Evolutionary conservation across 805 yeast species (phyloP).

Genomic region (Ogataea naganishii): DNA sequence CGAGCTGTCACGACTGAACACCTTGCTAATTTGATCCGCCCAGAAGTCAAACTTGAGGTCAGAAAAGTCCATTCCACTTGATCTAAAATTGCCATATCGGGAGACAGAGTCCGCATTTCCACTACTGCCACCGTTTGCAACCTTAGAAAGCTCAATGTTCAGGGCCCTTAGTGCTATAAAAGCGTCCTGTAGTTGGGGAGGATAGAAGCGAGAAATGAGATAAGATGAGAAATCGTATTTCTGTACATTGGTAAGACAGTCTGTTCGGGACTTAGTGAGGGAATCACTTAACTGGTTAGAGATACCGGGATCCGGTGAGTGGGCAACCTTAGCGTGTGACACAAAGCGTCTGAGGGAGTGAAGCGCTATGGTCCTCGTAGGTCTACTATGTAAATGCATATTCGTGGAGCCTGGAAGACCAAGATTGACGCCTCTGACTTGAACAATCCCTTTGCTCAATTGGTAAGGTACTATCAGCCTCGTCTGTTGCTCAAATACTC

Average conservation of each 20-base stretch:
- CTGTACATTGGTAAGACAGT: slow-evolving; percentile 36
- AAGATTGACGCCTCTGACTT: too few species aligned
- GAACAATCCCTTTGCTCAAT: too few species aligned
- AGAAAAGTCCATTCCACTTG: slow-evolving; percentile 24
- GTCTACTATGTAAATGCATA: too few species aligned
- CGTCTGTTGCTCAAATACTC: too few species aligned
- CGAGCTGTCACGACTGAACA: slow-evolving; percentile 21
- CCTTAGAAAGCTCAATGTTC: slow-evolving; percentile 43
- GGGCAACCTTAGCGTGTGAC: too few species aligned
- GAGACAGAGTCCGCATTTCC: slow-evolving; percentile 16
- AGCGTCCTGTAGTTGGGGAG: slow-evolving; percentile 52
- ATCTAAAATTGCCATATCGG: slow-evolving; percentile 24
- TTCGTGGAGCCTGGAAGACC: too few species aligned
- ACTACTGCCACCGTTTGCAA: slow-evolving; percentile 22
- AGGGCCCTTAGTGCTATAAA: slow-evolving; percentile 59
- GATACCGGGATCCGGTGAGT: slow-evolving; percentile 15
- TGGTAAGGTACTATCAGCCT: too few species aligned
- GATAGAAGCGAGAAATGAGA: slow-evolving; percentile 60
- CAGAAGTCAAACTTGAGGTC: slow-evolving; percentile 65
- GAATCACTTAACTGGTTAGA: too few species aligned
- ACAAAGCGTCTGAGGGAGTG: too few species aligned
- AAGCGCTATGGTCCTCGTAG: too few species aligned
- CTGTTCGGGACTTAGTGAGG: slow-evolving; percentile 29
- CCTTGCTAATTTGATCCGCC: slow-evolving; percentile 49
- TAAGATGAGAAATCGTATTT: slow-evolving; percentile 54